Conservation (phyloP, 495 filamentous ascomycete species). For the Neurospora sp. region DNA sequence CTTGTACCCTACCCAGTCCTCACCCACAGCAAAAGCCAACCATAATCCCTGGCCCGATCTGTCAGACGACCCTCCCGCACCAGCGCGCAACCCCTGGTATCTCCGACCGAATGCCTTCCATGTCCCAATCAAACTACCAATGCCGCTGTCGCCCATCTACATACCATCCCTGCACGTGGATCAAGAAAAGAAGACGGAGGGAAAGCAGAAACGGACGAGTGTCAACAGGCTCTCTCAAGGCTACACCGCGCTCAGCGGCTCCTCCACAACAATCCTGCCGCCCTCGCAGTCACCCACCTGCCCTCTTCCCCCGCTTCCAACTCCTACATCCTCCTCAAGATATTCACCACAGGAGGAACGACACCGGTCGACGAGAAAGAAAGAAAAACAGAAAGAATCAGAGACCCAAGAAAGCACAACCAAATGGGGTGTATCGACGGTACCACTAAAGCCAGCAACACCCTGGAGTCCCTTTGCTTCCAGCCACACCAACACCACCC, state of each 20-base stretch:
- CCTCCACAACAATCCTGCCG: not conserved
- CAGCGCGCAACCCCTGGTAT: not conserved
- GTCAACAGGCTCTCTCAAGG: not conserved
- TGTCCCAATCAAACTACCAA: not conserved
- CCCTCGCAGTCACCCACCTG: not conserved
- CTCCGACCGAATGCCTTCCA: not conserved
- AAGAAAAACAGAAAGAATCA: not conserved
- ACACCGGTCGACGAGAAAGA: not conserved
- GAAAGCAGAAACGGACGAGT: not conserved
- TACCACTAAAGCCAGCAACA: not conserved
- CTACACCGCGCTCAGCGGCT: not conserved
- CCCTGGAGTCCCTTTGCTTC: not conserved
- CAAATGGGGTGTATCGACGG: not conserved
- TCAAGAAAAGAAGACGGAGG: not conserved
- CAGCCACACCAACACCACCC: not conserved
- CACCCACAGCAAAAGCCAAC: not conserved
- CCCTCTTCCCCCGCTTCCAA: not conserved
- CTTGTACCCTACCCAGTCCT: not conserved
- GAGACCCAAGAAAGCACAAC: not conserved
- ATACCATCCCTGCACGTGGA: not conserved
- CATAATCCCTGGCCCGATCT: conserved; percentile 18
- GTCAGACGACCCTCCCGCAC: not conserved
- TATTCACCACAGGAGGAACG: not conserved
- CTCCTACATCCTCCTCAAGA: not conserved
- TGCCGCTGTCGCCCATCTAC: not conserved